Percentiles rank a stretch among this genome's conserved stretches.
phyloP scores from a whole-genome alignment of 768 basidiomycete species.

The Russula ochroleuca region DNA sequence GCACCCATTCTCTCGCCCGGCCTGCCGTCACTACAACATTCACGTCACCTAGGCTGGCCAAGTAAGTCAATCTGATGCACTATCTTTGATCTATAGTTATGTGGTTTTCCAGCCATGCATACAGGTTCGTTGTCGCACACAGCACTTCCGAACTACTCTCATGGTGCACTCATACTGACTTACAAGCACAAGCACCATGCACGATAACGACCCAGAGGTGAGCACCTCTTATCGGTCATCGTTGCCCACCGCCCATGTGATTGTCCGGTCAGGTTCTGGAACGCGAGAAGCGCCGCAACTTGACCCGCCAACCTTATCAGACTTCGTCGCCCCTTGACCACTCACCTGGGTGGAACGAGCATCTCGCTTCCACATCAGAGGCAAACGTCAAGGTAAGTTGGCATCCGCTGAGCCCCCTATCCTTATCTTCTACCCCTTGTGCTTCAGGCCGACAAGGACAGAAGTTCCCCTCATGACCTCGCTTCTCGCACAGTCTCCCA shows the following conservation, averaged over 20 bases:
- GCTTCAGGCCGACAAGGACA: constrained; percentile 25
- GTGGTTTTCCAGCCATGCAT: constrained; percentile 5
- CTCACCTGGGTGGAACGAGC: constrained; percentile 72
- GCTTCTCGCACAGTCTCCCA: constrained; percentile 22
- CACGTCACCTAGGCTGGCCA: constrained; percentile 6
- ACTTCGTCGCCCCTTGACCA: constrained; percentile 46
- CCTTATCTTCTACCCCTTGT: neutral
- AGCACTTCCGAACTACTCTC: neutral
- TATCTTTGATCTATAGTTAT: neutral
- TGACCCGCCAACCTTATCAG: constrained; percentile 42
- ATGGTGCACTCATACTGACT: neutral
- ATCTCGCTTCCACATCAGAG: constrained; percentile 59
- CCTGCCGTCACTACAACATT: constrained; percentile 12
- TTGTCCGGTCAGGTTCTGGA: constrained; percentile 42
- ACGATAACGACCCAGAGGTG: constrained; percentile 56
- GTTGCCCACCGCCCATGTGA: neutral
- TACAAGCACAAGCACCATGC: constrained; percentile 43
- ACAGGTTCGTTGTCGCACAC: constrained; percentile 17
- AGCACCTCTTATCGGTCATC: constrained; percentile 10
- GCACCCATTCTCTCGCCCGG: constrained; percentile 23
- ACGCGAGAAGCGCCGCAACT: constrained; percentile 49
- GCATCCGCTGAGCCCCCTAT: neutral
- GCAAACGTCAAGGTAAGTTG: constrained; percentile 54
- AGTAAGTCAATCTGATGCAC: neutral
- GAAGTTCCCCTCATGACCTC: constrained; percentile 13